These are phyloP conservation scores for Ilex asprella DNA, from an alignment of 257 asterid species.

Conservation along the genomic window DNA sequence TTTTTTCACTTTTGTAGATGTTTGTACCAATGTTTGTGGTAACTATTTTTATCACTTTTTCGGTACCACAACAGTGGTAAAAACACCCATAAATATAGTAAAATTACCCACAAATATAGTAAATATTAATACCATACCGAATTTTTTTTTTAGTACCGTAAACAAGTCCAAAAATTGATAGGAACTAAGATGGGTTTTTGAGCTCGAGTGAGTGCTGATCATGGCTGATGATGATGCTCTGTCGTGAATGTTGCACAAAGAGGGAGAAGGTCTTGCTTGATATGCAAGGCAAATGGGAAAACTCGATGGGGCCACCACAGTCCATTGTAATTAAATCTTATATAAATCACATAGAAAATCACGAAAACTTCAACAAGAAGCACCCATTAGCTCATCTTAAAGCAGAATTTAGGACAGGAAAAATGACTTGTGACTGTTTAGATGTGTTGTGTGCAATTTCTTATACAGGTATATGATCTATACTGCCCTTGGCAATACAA, in stretches of 20 bases:
- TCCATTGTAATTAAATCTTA: neutral
- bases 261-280: slow-evolving; percentile 6
- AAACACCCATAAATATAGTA: neutral
- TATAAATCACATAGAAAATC: neutral
- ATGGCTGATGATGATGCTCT: slow-evolving; percentile 67
- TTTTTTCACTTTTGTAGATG: no score
- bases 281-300: neutral
- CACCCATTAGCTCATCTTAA: no score
- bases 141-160: neutral
- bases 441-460: no score
- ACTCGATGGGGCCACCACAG: neutral
- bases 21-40: no score
- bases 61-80: no score
- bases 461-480: no score
- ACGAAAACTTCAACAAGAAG: no score
- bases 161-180: slow-evolving; percentile 50
- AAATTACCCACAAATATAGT: slow-evolving; percentile 1
- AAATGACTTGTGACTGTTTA: no score
- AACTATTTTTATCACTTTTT: no score
- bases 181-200: slow-evolving; percentile 67
- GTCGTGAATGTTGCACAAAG: slow-evolving; percentile 21
- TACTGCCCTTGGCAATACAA: no score
- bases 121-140: neutral
- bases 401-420: no score
- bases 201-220: slow-evolving; percentile 51